phyloP scores from a whole-genome alignment of 192 early-diverging fungal genomes.

The Endogone sp. region DNA sequence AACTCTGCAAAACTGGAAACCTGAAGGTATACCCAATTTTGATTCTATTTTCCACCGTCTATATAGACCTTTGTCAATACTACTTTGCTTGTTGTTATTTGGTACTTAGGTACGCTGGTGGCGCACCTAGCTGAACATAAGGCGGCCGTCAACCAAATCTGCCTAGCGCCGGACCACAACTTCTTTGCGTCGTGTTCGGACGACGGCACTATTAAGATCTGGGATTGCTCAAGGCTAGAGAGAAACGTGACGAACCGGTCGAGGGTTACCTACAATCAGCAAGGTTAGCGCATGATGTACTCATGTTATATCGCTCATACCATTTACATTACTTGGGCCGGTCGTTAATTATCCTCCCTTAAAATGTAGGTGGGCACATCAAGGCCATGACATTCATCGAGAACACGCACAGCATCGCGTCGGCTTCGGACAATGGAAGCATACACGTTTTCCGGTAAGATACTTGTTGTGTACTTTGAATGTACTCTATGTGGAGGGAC shows the following conservation, averaged over 20 bases:
- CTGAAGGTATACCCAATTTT: slow-evolving; percentile 49
- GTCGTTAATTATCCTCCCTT: slow-evolving; percentile 2
- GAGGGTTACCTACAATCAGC: slow-evolving; percentile 60
- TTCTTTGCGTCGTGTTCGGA: slow-evolving; percentile 81
- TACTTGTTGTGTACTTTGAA: background rate
- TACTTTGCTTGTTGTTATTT: background rate
- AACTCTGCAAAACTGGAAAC: slow-evolving; percentile 62
- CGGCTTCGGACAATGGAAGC: slow-evolving; percentile 76
- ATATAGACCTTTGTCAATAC: too few species aligned
- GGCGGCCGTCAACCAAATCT: slow-evolving; percentile 66
- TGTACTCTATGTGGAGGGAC: background rate
- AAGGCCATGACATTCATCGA: slow-evolving; percentile 75
- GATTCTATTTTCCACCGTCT: too few species aligned
- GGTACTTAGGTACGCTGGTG: slow-evolving; percentile 53
- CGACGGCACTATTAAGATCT: slow-evolving; percentile 79
- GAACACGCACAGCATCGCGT: slow-evolving; percentile 72
- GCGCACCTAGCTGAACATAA: slow-evolving; percentile 85
- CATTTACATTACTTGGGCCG: background rate
- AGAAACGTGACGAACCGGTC: slow-evolving; percentile 83
- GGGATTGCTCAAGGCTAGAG: slow-evolving; percentile 77
- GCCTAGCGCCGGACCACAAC: slow-evolving; percentile 63
- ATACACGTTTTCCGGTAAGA: slow-evolving; percentile 70
- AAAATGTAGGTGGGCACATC: slow-evolving; percentile 62
- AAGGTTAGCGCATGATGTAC: slow-evolving; percentile 47
- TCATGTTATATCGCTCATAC: background rate